Evolutionary conservation across 108 stramenopile genomes (phyloP), one percentile per base, ranked within the genome.

Genomic region (Bacterosira constricta): DNA sequence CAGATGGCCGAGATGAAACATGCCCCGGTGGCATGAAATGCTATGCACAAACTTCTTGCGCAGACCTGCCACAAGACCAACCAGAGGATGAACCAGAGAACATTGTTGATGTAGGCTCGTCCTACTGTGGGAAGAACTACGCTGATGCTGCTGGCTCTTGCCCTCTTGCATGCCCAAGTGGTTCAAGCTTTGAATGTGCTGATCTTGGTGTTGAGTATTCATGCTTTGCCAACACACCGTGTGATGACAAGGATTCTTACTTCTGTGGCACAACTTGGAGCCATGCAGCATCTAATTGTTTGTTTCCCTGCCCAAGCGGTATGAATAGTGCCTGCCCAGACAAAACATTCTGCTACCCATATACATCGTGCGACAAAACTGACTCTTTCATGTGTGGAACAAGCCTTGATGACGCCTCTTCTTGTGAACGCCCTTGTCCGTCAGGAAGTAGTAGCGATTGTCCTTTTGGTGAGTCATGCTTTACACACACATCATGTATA

Each of bases 191-290:
- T 32, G 77, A 79, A 60, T 79, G 77, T 23, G 54, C 69, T 6
- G 65, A 61, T 17, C 69, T 79, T 61, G 77, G 77, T 4, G 54
- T 56, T 46, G 77, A 79, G 36, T 79, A 71, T 52, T 79, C 77
- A 34, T 79, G 77, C 44, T 79, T 64, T 45, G 64, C 57, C 30
- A 79, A 61, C 45, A 79, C 77, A 32, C 77, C 77, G 8, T 79
- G 77, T 30, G 77, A 70, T 27, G 77, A 71, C 46, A 65, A 63
- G 8, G 68, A 61, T 37, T 59, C 69, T n/a, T 91, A 87, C 80
- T 94, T 79, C 63, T 94, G 93, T 42, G 93, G 93, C 18, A 78
- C 58, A 9, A 83, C 86, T 38, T 94, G 93, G 93, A 88, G 87
- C 63, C 85, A 94, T 80, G 93, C 93, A 3, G 49, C 90, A 4